phyloP scores from a whole-genome alignment of 164 flowering plant species.

The Kalanchoe fedtschenkoi region DNA sequence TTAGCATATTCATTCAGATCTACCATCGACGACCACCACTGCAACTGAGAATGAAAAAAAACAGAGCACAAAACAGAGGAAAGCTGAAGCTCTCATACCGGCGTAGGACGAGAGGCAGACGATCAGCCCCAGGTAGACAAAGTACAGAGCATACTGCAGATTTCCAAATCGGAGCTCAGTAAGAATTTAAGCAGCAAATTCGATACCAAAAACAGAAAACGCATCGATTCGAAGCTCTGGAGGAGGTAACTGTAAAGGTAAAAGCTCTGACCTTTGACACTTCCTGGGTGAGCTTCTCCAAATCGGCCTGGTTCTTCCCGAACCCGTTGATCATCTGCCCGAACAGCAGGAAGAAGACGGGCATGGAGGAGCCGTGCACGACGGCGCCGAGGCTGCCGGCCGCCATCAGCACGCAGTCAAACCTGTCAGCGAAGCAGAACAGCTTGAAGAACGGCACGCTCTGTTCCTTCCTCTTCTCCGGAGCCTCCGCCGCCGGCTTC shows the following conservation, averaged over 20 bases:
- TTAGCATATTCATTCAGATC: not conserved
- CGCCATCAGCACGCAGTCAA: conserved; percentile 61
- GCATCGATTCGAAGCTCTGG: not conserved
- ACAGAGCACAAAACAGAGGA: not conserved
- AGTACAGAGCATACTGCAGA: conserved; percentile 88
- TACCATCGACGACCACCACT: no score
- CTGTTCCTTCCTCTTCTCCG: conserved; percentile 4
- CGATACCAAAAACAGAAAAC: no score
- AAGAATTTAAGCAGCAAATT: not conserved
- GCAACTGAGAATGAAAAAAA: not conserved
- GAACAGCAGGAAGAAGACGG: conserved; percentile 81
- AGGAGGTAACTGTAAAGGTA: not conserved
- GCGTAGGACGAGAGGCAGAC: conserved; percentile 90
- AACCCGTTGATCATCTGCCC: conserved; percentile 95
- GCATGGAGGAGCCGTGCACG: conserved; percentile 95
- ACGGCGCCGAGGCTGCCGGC: conserved; percentile 81
- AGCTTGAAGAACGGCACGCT: not conserved
- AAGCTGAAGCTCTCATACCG: conserved; percentile 27
- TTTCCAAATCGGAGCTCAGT: conserved; percentile 13
- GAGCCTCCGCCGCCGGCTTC: not conserved
- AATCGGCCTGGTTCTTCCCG: conserved; percentile 74
- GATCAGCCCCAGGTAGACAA: conserved; percentile 80
- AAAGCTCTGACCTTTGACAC: conserved; percentile 61
- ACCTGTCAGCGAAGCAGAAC: conserved; percentile 82
- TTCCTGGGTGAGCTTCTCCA: conserved; percentile 62